These are phyloP conservation scores for Cutaneotrichosporon sp. DNA, from an alignment of 1,284 basidiomycete genomes.

Conservation along the genomic window DNA sequence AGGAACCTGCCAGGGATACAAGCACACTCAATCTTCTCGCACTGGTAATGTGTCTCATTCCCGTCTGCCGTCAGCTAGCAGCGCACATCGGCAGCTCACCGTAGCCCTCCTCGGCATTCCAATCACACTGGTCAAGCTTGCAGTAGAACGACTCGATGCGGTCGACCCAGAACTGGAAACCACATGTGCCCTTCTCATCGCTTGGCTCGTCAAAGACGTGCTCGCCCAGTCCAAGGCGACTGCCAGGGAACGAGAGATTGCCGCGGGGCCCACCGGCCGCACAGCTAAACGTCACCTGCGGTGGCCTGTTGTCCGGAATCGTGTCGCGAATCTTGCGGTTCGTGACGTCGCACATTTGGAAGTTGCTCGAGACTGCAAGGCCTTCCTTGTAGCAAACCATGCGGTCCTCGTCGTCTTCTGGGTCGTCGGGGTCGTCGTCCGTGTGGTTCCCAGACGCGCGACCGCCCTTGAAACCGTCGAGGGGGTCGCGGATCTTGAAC, in stretches of 20 bases:
- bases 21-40: conserved; percentile 76
- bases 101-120: conserved; percentile 37
- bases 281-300: conserved; percentile 93
- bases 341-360: conserved; percentile 97
- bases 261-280: conserved; percentile 41
- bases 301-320: conserved; percentile 71
- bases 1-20: conserved; percentile 90
- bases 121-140: conserved; percentile 57
- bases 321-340: conserved; percentile 87
- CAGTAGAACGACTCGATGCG: conserved; percentile 94
- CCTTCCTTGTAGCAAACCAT: conserved; percentile 95
- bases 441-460: conserved; percentile 19
- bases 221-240: not conserved
- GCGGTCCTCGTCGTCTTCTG: conserved; percentile 50
- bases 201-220: not conserved
- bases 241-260: conserved; percentile 8
- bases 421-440: conserved; percentile 50
- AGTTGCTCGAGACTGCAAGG: conserved; percentile 81
- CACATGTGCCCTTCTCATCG: conserved; percentile 56
- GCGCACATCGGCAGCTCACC: conserved; percentile 12
- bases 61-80: conserved; percentile 46
- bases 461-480: conserved; percentile 17
- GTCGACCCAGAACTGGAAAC: conserved; percentile 97
- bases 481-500: conserved; percentile 58
- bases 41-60: conserved; percentile 71